These are phyloP conservation scores for Pseudocercospora ulei DNA, from an alignment of 2,329 filamentous ascomycete species.

Conservation along the genomic window DNA sequence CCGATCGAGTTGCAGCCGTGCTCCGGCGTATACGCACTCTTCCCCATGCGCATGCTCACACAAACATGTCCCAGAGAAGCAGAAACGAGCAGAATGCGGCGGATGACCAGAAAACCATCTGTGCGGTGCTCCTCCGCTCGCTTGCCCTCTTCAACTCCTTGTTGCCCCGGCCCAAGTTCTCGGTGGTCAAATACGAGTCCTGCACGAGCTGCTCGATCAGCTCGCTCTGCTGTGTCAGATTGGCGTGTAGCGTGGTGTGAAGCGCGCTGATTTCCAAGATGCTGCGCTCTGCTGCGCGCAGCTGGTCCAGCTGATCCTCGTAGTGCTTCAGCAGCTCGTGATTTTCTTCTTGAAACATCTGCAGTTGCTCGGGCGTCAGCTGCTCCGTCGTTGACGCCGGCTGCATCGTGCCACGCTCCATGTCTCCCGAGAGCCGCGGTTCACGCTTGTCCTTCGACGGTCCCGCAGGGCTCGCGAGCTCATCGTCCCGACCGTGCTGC, in stretches of 20 bases:
- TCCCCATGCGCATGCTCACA: too few species aligned
- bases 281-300: conserved; percentile 80
- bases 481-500: conserved; percentile 19
- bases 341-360: conserved; percentile 89
- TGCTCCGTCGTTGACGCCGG: conserved; percentile 31
- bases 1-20: too few species aligned
- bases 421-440: conserved; percentile 11
- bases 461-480: conserved; percentile 8
- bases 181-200: conserved; percentile 69
- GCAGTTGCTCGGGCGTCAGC: conserved; percentile 73
- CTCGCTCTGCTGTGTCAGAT: conserved; percentile 74
- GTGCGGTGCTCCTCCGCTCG: conserved; percentile 45
- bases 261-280: conserved; percentile 86
- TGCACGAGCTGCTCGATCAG: conserved; percentile 81
- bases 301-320: conserved; percentile 86
- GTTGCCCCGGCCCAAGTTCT: conserved; percentile 84
- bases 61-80: conserved; percentile 44
- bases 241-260: conserved; percentile 77
- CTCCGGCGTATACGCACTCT: too few species aligned
- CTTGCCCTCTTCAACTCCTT: conserved; percentile 77
- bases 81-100: conserved; percentile 41
- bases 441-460: conserved; percentile 7
- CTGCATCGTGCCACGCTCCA: conserved; percentile 4
- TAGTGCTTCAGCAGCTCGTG: conserved; percentile 87
- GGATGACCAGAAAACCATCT: conserved; percentile 43